Evolutionary conservation across 1,284 basidiomycete species (phyloP).

Genomic region (Cystobasidium slooffiae): DNA sequence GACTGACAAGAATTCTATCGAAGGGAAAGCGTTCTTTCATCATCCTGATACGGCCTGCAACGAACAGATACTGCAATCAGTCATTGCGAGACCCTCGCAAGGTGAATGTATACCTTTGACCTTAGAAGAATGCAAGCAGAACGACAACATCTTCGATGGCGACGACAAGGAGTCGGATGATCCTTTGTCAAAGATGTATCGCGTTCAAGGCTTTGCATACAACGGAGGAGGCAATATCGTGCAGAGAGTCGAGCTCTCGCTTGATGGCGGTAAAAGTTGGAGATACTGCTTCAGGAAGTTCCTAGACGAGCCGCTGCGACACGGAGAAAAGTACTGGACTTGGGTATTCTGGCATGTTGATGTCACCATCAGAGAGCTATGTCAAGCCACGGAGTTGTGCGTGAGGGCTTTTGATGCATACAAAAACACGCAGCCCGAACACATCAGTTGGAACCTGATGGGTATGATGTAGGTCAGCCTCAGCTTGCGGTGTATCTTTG

Average conservation of each 20-base stretch:
- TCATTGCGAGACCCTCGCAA: slow-evolving; percentile 46
- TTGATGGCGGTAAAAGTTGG: slow-evolving; percentile 47
- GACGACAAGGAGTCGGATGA: slow-evolving; percentile 17
- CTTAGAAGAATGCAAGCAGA: slow-evolving; percentile 11
- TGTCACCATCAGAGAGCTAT: slow-evolving; percentile 44
- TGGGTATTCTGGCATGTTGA: slow-evolving; percentile 43
- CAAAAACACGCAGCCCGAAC: slow-evolving; percentile 48
- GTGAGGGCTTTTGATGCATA: slow-evolving; percentile 45
- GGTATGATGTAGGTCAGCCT: slow-evolving; percentile 22
- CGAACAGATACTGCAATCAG: slow-evolving; percentile 45
- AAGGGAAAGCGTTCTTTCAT: slow-evolving; percentile 48
- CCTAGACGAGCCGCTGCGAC: slow-evolving; percentile 45
- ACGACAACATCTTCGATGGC: background rate
- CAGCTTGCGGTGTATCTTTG: background rate
- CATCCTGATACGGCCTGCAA: slow-evolving; percentile 45
- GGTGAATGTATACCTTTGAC: slow-evolving; percentile 43
- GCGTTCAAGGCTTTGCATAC: slow-evolving; percentile 45
- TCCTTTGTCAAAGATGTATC: slow-evolving; percentile 31
- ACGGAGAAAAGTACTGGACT: slow-evolving; percentile 47
- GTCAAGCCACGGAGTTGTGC: slow-evolving; percentile 39
- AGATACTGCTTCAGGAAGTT: slow-evolving; percentile 45
- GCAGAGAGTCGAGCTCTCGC: slow-evolving; percentile 45
- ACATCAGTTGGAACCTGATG: slow-evolving; percentile 48
- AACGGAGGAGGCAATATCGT: slow-evolving; percentile 45
- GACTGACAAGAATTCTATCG: slow-evolving; percentile 41